A percentile compares a stretch with the other conserved stretches of the same genome.
Evolutionary conservation across 768 basidiomycete genomes (phyloP).

Genomic region (Neoboletus magnificus): DNA sequence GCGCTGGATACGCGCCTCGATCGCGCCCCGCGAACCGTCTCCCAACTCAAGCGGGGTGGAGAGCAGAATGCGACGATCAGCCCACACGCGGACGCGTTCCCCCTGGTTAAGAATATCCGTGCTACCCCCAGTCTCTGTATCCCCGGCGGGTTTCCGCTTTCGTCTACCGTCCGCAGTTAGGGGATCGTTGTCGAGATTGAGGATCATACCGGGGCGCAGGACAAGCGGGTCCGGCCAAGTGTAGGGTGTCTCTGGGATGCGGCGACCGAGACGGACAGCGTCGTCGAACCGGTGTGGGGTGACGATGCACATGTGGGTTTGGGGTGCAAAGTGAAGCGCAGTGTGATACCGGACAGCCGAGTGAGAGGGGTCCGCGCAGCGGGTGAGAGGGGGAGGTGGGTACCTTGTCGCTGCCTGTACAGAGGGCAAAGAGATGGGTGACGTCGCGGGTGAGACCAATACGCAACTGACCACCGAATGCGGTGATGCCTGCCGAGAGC

Average conservation of each 20-base stretch:
- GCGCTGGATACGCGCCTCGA: conserved; percentile 56
- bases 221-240: conserved; percentile 72
- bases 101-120: no score
- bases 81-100: conserved; percentile 53
- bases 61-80: conserved; percentile 57
- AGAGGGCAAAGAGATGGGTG: conserved; percentile 77
- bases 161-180: conserved; percentile 18
- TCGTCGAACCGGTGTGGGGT: conserved; percentile 95
- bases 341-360: conserved; percentile 35
- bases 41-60: conserved; percentile 55
- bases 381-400: no score
- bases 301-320: conserved; percentile 63
- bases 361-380: background rate
- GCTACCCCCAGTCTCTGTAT: no score
- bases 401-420: conserved; percentile 44
- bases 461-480: conserved; percentile 82
- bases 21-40: conserved; percentile 45
- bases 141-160: conserved; percentile 25
- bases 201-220: conserved; percentile 29
- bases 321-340: conserved; percentile 54
- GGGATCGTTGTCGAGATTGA: conserved; percentile 13
- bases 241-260: conserved; percentile 53
- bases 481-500: conserved; percentile 66
- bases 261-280: conserved; percentile 54
- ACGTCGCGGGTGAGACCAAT: conserved; percentile 75